Evolutionary conservation across 1,284 basidiomycete genomes (phyloP), one percentile per base, ranked within the genome.

Genomic region (Boletus sp.): DNA sequence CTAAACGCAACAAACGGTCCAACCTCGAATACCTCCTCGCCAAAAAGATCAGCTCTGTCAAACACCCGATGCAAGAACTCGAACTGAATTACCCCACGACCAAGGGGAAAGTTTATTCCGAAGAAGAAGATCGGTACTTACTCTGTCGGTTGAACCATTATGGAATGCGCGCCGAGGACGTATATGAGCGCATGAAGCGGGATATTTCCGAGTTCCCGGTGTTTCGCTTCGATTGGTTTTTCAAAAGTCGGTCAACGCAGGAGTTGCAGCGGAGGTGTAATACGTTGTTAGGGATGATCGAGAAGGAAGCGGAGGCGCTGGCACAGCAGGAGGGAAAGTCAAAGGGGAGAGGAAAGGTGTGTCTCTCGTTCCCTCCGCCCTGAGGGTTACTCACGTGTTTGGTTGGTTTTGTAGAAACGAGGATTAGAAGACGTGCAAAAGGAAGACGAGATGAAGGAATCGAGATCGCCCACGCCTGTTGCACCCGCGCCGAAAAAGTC

Each of bases 211-310:
- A 96, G 73, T 96, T 94, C 76, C 94, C 94, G 0, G 89, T 95
- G n/a, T 99, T 99, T 78, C 80, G 94, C 53, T 97, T 98, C 67
- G 95, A 98, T 72, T 98, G 96, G 96, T 99, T 98, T 80, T 94
- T 99, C 82, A 98, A 98, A 80, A 93, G 90, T 62, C 80, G 97
- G 53, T 95, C 92, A 27, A 89, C 94, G 12, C 88, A 93, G 68
- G 97, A 99, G 78, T 78, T 99, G 60, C 87, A 90, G 65, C 80
- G 96, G 65, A 78, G 97, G 55, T 98, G 95, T 66, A 91, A 90
- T 65, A 98, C 96, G 8, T 73, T 99, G 42, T 70, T 98, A 42
- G 82, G 88, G 16, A 91, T 98, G 84, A 92, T 98, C 61, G 89
- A 95, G 77, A 97, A 97, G 80, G 95, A 96, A 73, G 85, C 86